Evolutionary conservation across 805 yeast species (phyloP).

Genomic region (Wickerhamiella azymoides): DNA sequence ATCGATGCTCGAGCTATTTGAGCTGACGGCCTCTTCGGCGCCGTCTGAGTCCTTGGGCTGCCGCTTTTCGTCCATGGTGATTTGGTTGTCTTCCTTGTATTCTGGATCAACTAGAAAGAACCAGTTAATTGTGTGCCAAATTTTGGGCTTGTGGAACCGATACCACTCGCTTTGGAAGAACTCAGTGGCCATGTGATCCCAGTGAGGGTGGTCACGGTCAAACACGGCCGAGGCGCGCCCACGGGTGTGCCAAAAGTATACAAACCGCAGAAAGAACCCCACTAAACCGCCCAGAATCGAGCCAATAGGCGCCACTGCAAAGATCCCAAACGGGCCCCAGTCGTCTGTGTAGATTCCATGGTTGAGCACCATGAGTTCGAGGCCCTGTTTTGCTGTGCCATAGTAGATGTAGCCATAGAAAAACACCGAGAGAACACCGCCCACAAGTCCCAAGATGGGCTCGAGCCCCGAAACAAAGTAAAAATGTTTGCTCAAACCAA

Average conservation of each 20-base stretch:
- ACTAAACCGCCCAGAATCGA: slow-evolving; percentile 47
- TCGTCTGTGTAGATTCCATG: slow-evolving; percentile 64
- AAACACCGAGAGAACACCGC: slow-evolving; percentile 68
- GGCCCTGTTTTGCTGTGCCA: slow-evolving; percentile 53
- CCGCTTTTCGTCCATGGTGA: background rate
- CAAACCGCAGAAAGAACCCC: slow-evolving; percentile 29
- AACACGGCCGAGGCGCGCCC: slow-evolving; percentile 15
- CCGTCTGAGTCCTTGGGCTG: background rate
- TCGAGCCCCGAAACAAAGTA: slow-evolving; percentile 69
- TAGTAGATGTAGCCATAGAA: slow-evolving; percentile 75
- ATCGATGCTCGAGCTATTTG: too few species aligned
- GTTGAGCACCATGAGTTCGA: slow-evolving; percentile 45
- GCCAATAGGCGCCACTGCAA: slow-evolving; percentile 79
- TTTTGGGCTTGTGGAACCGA: background rate
- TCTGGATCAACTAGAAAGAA: background rate
- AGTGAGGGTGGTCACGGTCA: slow-evolving; percentile 9
- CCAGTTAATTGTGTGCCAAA: background rate
- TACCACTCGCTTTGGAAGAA: background rate
- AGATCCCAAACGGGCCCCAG: slow-evolving; percentile 94
- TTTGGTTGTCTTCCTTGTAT: background rate
- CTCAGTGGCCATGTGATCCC: background rate
- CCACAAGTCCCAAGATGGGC: slow-evolving; percentile 68
- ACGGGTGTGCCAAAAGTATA: slow-evolving; percentile 9
- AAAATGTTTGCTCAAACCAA: slow-evolving; percentile 59
- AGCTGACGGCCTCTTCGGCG: too few species aligned